Base-by-base conservation (phyloP, 371 early-diverging fungal species). In the Mortierella sp. region DNA sequence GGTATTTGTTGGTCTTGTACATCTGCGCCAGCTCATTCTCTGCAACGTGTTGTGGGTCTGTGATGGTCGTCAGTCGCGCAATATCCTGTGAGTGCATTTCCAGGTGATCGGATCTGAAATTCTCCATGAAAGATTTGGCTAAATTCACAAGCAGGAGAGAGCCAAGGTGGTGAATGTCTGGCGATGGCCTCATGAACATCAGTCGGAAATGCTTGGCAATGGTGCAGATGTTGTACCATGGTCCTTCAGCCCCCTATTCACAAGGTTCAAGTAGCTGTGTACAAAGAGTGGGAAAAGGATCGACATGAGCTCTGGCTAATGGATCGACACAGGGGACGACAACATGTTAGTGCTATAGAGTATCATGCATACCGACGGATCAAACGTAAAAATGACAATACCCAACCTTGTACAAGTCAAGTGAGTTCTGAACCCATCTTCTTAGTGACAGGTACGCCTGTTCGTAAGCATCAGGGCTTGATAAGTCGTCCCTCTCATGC, bases 281-380 rank as follows among this genome's bases (percentile, higher is more conserved):
- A 98, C 90, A 80, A 97, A 99, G 10, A 98, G 73, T 3, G 99
- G 99, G 81, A 92, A 99, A 16, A 99, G 83, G 5, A 97, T 84
- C 3, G 89, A 81, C 51, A 88, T 84, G 31, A 99, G 85, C 82
- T 99, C 99, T 45, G 87, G 81, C 94, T 96, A 76, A 9, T 23
- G 45, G 55, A 10, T 46, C 26, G 41, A 10, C 1, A 19, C 51
- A 13, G 31, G 31, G 4, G 48, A 47, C 50, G 19, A 43, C 21
- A 23, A 10, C 14, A 12, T 21, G 27, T 39, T 10, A 26, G 43
- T 38, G 14, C 38, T 23, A 24, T 5, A 13, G 3, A 31, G 21
- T 7, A 27, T 19, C 41, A 21, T 28, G 48, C 30, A 24, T n/a
- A 50, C 30, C 10, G 10, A 10, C 34, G 34, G 34, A 34, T 34